phyloP scores from a whole-genome alignment of 495 filamentous ascomycete species.

The Xylaria acuta region DNA sequence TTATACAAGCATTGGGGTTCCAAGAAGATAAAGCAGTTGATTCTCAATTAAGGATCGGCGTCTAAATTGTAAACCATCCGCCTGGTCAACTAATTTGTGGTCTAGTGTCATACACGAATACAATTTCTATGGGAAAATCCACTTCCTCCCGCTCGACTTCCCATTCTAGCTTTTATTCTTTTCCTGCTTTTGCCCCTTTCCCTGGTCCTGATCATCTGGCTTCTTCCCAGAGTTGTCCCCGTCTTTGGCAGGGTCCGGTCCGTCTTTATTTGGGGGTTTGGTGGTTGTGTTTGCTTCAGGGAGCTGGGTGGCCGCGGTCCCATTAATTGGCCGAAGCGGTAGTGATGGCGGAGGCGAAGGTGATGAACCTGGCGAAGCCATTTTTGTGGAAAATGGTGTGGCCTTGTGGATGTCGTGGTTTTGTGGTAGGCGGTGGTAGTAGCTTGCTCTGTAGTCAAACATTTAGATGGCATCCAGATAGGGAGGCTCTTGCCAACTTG shows the following conservation, averaged over 20 bases:
- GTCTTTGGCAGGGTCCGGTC: neutral
- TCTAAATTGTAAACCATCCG: neutral
- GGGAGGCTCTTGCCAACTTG: neutral
- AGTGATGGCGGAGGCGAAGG: neutral
- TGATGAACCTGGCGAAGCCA: neutral
- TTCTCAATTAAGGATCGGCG: neutral
- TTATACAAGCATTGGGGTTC: neutral
- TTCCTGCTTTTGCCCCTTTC: neutral
- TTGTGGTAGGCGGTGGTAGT: too few species aligned
- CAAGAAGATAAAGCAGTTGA: neutral
- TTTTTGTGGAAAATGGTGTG: neutral
- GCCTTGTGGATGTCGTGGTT: neutral
- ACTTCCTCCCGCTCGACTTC: neutral
- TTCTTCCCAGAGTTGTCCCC: neutral
- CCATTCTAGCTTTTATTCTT: neutral
- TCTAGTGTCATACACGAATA: neutral
- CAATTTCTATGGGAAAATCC: neutral
- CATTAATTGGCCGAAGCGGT: neutral
- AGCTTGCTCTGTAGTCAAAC: neutral
- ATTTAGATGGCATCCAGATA: neutral
- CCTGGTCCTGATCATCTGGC: neutral
- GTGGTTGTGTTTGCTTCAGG: neutral
- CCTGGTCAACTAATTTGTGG: neutral
- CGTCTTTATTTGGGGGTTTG: neutral
- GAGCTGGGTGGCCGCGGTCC: neutral